Evolutionary conservation across 768 basidiomycete species (phyloP), one percentile per base, ranked within the genome.

Genomic region (Amyloporia xantha): DNA sequence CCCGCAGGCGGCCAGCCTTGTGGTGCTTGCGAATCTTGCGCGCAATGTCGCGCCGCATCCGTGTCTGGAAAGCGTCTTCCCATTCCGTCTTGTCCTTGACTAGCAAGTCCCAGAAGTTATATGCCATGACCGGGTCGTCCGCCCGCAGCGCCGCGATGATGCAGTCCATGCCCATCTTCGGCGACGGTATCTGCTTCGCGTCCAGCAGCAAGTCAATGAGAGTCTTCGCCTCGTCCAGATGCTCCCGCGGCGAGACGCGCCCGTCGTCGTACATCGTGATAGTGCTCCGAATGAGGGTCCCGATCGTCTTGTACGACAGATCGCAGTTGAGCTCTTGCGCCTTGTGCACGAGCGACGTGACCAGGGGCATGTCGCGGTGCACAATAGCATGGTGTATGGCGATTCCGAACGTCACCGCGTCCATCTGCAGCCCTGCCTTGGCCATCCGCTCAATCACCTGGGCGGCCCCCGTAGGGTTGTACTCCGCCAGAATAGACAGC

Each of bases 401-500:
- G 0, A 82, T 84, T 25, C 79, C 81, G 62, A 75, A 79, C 37
- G 78, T 75, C 28, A 79, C 71, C 19, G 63, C 65, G 58, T 81
- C 76, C 1, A 82, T 82, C 33, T 56, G 58, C 24, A 83, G 51
- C 15, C 80, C 78, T 21, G 57, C 55, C 13, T 63, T 55, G 1
- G 66, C 55, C 79, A 86, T 84, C 26, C 69, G 68, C 47, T 68
- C 57, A n/a, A 87, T 60, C 56, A 81, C 67, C 15, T 52, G 56
- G 19, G 65, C 67, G 1, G 79, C 86, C 13, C 57, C 57, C 10
- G 64, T 63, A 19, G 82, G 76, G 37, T 74, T 65, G 52, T 72
- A 61, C 49, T 70, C 66, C 23, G 82, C 76, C 44, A 85, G 62
- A 9, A 73, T 76, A 2, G 71, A 68, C 47, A 88, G 69, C 35